Base-by-base conservation (phyloP, 2,329 filamentous ascomycete genomes). In the Pseudopyrenochaeta lycopersici region DNA sequence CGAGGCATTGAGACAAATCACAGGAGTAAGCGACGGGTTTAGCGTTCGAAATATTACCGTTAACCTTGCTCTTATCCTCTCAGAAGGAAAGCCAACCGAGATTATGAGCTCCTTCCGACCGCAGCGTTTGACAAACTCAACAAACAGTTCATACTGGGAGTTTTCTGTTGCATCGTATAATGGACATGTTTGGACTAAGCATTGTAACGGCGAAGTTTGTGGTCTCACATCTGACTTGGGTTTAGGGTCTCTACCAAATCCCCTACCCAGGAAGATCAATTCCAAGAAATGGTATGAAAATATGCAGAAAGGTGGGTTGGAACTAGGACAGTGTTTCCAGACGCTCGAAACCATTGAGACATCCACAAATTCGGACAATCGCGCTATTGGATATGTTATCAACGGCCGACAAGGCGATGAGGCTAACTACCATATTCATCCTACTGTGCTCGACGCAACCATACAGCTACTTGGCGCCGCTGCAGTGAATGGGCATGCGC, bases 1-100 rank as follows among this genome's bases (percentile, higher is more conserved):
- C 4, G 74, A 78, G 56, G 74, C 72, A 12, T 39, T 64, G 1
- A 52, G 56, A 4, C 60, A 61, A 30, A 23, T 58, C 4, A 65
- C 11, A 4, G 52, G 47, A 1, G 39, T 47, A 27, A 7, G 36
- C 33, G 2, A 35, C 49, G 3, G 51, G 27, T 46, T 52, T 42
- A 18, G 20, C 20, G 4, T 58, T 4, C 40, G 54, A 4, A 20
- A 49, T 11, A 39, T 56, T 1, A 18, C 7, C 4, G 47, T 52
- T 23, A 45, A 14, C 20, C 45, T 23, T 2, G 56, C 54, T 7
- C 41, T 63, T 4, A 33, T 62, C 7, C n/a, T 62, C 2, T 4
- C 23, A 0, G 57, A 52, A 11, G 42, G 20, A 7, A 29, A 10
- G 7, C 40, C 45, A 6, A 45, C 36, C 1, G 60, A 65, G 31